These are phyloP conservation scores for Didymella arachidicola DNA, from an alignment of 2,329 filamentous ascomycete species.

Conservation along the genomic window DNA sequence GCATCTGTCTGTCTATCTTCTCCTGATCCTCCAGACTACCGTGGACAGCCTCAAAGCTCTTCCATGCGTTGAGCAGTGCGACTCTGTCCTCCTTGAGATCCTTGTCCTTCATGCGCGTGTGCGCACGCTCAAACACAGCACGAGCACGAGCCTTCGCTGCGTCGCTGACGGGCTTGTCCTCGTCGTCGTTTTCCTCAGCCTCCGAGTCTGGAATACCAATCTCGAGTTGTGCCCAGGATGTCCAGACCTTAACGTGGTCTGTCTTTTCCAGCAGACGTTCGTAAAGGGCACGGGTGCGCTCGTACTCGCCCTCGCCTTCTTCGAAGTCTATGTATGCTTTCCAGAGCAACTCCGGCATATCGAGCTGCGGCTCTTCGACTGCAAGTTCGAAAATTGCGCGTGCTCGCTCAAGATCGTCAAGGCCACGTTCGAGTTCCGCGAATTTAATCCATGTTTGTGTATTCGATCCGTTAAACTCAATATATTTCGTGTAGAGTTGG, in stretches of 20 bases:
- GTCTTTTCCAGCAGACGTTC: conserved; percentile 92
- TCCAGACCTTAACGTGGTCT: conserved; percentile 99
- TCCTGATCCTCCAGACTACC: conserved; percentile 78
- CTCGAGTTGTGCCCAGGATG: conserved; percentile 97
- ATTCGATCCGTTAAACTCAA: conserved; percentile 90
- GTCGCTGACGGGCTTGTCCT: conserved; percentile 73
- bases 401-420: conserved; percentile 88
- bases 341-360: conserved; percentile 98
- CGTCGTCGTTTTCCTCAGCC: conserved; percentile 53
- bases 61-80: conserved; percentile 88
- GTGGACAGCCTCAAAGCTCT: conserved; percentile 87
- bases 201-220: conserved; percentile 85
- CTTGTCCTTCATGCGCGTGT: conserved; percentile 86
- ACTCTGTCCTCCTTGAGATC: conserved; percentile 95
- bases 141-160: conserved; percentile 84
- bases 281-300: conserved; percentile 80
- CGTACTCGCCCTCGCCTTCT: conserved; percentile 92
- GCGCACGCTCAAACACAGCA: conserved; percentile 82
- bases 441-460: conserved; percentile 96
- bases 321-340: conserved; percentile 99
- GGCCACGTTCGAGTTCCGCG: conserved; percentile 86
- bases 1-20: conserved; percentile 91
- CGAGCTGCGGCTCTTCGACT: conserved; percentile 79
- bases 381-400: conserved; percentile 93
- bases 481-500: conserved; percentile 90